Evolutionary conservation across 2,329 filamentous ascomycete genomes (phyloP).

Genomic region (Massarina eburnea): DNA sequence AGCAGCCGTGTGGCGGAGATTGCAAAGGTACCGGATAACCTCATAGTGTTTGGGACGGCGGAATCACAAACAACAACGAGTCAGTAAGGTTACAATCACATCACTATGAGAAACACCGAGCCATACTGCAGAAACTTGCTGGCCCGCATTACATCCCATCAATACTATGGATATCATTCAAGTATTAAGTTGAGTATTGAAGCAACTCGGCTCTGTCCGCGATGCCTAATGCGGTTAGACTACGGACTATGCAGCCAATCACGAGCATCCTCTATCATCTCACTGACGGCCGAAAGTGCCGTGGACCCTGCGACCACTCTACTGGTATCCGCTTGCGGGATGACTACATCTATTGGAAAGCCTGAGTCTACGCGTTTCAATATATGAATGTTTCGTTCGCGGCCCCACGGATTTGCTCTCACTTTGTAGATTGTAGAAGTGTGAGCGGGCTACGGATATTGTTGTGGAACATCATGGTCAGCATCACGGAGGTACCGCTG

Average conservation of each 20-base stretch:
- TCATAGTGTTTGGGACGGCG: too few species aligned
- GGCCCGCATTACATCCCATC: background rate
- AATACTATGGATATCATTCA: background rate
- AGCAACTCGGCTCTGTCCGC: background rate
- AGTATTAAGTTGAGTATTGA: background rate
- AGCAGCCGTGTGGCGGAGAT: background rate
- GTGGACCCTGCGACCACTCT: background rate
- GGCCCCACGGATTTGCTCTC: background rate
- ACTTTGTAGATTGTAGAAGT: background rate
- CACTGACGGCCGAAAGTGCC: background rate
- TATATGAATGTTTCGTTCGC: background rate
- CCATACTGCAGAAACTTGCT: background rate
- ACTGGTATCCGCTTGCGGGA: background rate
- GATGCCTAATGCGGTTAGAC: background rate
- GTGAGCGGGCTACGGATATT: background rate
- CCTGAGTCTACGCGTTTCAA: background rate
- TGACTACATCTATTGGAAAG: background rate
- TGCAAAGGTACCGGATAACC: too few species aligned
- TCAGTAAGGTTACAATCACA: background rate
- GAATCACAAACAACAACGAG: background rate
- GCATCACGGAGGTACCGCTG: background rate
- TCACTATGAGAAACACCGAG: background rate
- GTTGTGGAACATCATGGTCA: background rate
- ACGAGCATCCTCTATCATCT: background rate
- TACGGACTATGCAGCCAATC: constrained; percentile 1